A percentile compares a stretch with the other conserved stretches of the same genome.
These are phyloP conservation scores for Aspergillus costaricaensis DNA, from an alignment of 2,329 filamentous ascomycete genomes.

Conservation along the genomic window DNA sequence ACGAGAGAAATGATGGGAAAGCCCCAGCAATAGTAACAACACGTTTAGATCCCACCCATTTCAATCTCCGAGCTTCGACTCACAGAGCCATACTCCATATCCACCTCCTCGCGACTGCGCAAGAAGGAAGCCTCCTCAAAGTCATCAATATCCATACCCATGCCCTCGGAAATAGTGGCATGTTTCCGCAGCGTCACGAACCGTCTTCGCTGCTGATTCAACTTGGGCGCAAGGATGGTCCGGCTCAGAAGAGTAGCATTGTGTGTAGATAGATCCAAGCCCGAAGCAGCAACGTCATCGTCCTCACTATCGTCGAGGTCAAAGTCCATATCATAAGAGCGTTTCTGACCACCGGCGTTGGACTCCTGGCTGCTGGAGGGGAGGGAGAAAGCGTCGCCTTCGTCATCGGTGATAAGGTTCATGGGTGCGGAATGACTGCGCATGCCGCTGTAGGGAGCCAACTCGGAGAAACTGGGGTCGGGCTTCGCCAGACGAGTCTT, in stretches of 20 bases:
- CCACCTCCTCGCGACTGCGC: conserved; percentile 43
- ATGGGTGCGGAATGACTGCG: conserved; percentile 61
- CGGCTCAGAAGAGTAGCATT: conserved; percentile 28
- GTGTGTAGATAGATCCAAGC: background rate
- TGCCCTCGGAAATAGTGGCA: conserved; percentile 1
- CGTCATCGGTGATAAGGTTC: conserved; percentile 35
- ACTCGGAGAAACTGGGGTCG: conserved; percentile 53
- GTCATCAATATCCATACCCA: conserved; percentile 40
- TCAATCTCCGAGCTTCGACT: conserved; percentile 21
- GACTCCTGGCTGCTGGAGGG: conserved; percentile 46
- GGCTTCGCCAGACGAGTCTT: conserved; percentile 61
- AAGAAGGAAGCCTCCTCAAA: conserved; percentile 51
- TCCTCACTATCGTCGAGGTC: conserved; percentile 35
- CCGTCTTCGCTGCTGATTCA: conserved; percentile 32
- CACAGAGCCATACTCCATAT: conserved; percentile 27
- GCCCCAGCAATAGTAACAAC: no score
- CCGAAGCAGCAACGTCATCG: no score
- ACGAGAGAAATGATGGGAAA: background rate
- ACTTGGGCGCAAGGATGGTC: conserved; percentile 36
- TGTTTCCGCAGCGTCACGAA: conserved; percentile 19
- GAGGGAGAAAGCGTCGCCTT: conserved; percentile 40
- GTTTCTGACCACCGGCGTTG: conserved; percentile 43
- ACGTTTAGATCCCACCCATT: conserved; percentile 37
- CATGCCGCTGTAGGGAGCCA: conserved; percentile 79
- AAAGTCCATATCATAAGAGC: conserved; percentile 38